These are phyloP conservation scores for Phytophthora tubulina DNA, from an alignment of 352 stramenopile species.

Conservation along the genomic window DNA sequence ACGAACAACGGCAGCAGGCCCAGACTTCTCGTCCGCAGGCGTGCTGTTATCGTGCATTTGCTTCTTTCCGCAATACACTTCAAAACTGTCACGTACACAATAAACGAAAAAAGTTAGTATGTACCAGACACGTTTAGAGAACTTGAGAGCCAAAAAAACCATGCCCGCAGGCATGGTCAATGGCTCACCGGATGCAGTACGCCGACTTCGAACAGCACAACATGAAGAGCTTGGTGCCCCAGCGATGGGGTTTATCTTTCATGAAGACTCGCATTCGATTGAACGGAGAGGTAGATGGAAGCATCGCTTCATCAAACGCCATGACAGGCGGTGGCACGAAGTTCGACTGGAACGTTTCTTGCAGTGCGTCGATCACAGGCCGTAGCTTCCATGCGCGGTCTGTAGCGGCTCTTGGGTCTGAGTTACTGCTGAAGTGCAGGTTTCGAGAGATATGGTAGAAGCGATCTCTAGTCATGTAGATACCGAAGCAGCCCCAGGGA, in stretches of 20 bases:
- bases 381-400: conserved; percentile 3
- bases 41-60: background rate
- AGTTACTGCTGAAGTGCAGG: conserved; percentile 22
- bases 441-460: conserved; percentile 17
- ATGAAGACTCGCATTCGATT: conserved; percentile 10
- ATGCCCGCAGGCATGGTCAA: background rate
- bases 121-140: conserved; percentile 4
- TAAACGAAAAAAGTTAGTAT: background rate
- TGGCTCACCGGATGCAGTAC: conserved; percentile 16
- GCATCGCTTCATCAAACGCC: conserved; percentile 8
- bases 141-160: conserved; percentile 4
- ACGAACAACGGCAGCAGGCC: background rate
- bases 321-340: background rate
- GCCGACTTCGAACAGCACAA: background rate
- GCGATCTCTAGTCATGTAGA: conserved; percentile 15
- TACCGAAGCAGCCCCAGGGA: conserved; percentile 6
- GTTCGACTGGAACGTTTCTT: conserved; percentile 10
- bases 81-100: background rate
- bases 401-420: no score
- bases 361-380: conserved; percentile 3
- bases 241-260: conserved; percentile 2
- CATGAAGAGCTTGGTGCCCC: conserved; percentile 6
- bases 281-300: background rate
- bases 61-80: background rate
- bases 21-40: background rate